Percentiles rank a stretch among this genome's conserved stretches.
Conservation (phyloP, 768 basidiomycete species). For the Suillus occidentalis region DNA sequence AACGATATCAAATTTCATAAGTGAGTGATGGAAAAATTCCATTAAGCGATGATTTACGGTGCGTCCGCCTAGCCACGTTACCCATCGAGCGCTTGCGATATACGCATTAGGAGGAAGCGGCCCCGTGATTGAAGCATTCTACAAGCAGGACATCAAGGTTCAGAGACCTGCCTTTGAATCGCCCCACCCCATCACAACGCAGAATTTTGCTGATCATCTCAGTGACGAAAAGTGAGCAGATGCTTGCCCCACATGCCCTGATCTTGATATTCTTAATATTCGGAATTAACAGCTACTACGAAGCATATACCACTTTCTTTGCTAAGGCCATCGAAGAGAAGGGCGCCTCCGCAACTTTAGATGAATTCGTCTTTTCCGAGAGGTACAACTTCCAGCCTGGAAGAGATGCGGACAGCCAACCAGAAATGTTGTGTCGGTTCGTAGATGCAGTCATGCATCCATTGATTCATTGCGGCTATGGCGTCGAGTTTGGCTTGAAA, state of each 20-base stretch:
- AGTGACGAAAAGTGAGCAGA: slow-evolving; percentile 26
- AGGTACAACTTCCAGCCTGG: slow-evolving; percentile 24
- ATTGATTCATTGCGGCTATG: slow-evolving; percentile 61
- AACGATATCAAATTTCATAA: slow-evolving; percentile 52
- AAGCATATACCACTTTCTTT: slow-evolving; percentile 29
- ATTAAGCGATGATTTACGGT: not conserved
- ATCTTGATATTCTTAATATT: not conserved
- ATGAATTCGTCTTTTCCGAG: slow-evolving; percentile 33
- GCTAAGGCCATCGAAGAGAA: slow-evolving; percentile 16
- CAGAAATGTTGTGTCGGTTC: slow-evolving; percentile 55
- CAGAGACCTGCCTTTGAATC: slow-evolving; percentile 27
- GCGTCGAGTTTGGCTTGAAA: slow-evolving; percentile 60
- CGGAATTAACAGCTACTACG: slow-evolving; percentile 23
- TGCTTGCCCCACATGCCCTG: not conserved
- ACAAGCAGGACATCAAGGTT: slow-evolving; percentile 18
- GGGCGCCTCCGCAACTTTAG: slow-evolving; percentile 19
- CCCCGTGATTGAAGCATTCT: slow-evolving; percentile 25
- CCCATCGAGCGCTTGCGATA: slow-evolving; percentile 30
- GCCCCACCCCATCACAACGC: slow-evolving; percentile 24
- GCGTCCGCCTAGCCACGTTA: slow-evolving; percentile 22
- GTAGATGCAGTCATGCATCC: slow-evolving; percentile 55
- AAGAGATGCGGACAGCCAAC: slow-evolving; percentile 29
- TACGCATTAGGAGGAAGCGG: slow-evolving; percentile 31
- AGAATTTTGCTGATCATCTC: slow-evolving; percentile 27
- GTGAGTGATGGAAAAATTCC: slow-evolving; percentile 29